A percentile compares a stretch with the other conserved stretches of the same genome.
These are phyloP conservation scores for Zostera marina DNA, from an alignment of 116 monocot species.

Conservation along the genomic window DNA sequence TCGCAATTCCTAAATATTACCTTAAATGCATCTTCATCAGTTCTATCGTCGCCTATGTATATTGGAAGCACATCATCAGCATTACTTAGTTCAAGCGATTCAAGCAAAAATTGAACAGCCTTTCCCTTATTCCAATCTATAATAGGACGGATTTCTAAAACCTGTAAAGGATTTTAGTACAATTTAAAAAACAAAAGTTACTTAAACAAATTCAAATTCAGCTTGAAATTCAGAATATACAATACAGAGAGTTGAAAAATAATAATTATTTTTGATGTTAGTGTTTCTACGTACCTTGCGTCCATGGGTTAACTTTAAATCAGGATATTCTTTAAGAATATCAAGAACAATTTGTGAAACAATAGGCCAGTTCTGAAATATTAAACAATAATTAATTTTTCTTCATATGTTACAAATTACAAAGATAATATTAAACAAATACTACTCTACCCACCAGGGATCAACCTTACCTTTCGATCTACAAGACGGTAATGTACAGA, in stretches of 20 bases:
- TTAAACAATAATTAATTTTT: background rate
- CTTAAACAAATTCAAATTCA: background rate
- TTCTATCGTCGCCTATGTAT: slow-evolving; percentile 86
- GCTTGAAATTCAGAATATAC: background rate
- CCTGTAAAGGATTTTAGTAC: slow-evolving; percentile 16
- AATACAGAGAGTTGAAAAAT: background rate
- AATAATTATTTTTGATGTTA: background rate
- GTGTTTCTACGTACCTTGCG: slow-evolving; percentile 72
- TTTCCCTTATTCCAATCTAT: slow-evolving; percentile 98
- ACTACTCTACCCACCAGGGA: background rate
- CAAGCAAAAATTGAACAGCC: slow-evolving; percentile 92
- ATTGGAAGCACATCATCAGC: slow-evolving; percentile 76
- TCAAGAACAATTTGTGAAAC: slow-evolving; percentile 50
- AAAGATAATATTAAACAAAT: background rate
- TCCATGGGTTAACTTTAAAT: slow-evolving; percentile 64
- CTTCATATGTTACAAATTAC: background rate
- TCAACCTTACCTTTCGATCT: slow-evolving; percentile 37
- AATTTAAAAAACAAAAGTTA: background rate
- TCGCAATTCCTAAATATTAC: slow-evolving; percentile 11
- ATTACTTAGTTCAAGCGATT: slow-evolving; percentile 51
- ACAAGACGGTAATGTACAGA: slow-evolving; percentile 97
- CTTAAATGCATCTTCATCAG: slow-evolving; percentile 98
- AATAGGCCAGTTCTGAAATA: slow-evolving; percentile 32
- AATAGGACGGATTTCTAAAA: slow-evolving; percentile 84
- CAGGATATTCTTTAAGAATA: slow-evolving; percentile 48